Conservation (phyloP, 2,329 filamentous ascomycete species). For the Fusarium hostae region DNA sequence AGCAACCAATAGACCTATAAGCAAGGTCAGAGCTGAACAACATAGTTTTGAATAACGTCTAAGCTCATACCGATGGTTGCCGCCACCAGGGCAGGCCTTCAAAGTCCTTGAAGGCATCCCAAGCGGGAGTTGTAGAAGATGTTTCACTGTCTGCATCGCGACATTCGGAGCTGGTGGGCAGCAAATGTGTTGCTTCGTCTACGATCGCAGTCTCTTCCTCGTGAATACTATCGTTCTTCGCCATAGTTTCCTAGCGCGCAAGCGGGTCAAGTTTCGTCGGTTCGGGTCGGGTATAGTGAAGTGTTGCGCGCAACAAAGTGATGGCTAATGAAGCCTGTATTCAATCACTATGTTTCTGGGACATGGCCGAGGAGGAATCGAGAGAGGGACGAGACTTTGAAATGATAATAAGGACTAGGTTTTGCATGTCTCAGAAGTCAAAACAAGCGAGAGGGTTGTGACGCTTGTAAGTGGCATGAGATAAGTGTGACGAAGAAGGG, state of each 20-base stretch:
- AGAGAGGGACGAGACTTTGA: constrained; percentile 4
- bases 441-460: constrained; percentile 20
- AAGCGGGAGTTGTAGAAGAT: constrained; percentile 46
- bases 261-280: neutral
- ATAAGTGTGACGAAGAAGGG: constrained; percentile 37
- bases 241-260: constrained; percentile 20
- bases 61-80: constrained; percentile 66
- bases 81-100: constrained; percentile 70
- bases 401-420: neutral
- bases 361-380: constrained; percentile 23
- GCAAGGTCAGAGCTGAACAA: constrained; percentile 37
- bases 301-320: constrained; percentile 15
- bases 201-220: constrained; percentile 13
- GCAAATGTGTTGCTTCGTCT: constrained; percentile 53
- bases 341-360: constrained; percentile 23
- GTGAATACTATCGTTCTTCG: constrained; percentile 2
- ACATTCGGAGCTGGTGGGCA: constrained; percentile 45
- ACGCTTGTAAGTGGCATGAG: constrained; percentile 29
- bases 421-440: constrained; percentile 24
- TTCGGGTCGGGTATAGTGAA: constrained; percentile 1
- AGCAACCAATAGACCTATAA: constrained; percentile 83
- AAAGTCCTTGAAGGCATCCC: constrained; percentile 68
- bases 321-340: constrained; percentile 18
- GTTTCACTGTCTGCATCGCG: constrained; percentile 18
- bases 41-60: neutral